Evolutionary conservation across 2,329 filamentous ascomycete species (phyloP), one percentile per base, ranked within the genome.

Genomic region (Neofusicoccum sp.): DNA sequence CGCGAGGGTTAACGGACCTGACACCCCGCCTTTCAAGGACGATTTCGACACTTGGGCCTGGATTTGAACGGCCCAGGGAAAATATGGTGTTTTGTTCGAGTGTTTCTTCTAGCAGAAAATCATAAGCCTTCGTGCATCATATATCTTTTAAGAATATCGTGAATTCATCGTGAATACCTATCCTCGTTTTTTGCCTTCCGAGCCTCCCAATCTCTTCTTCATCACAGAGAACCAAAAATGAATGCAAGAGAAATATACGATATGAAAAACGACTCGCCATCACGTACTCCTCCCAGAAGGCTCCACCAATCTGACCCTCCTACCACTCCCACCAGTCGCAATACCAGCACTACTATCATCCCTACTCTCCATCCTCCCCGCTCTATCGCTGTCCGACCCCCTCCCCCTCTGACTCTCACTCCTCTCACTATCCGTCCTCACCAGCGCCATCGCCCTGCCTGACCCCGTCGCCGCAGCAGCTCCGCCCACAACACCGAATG

Each of bases 271-370:
- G 8, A 41, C 6, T n/a, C 36, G 5, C 6, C 12, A 20, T 47
- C 43, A 58, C 6, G 56, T 58, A 28, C 56, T 58, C 34, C 30
- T 58, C 5, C 56, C 56, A 3, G 56, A 30, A 5, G 64, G 63
- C 44, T 63, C 67, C 7, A 73, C 63, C 16, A 75, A 66, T 43
- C 73, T 66, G 3, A 74, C 71, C 36, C 69, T 67, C 59, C 67
- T 70, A 11, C 66, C 63, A 14, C 72, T 67, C 4, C 68, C 69
- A 57, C 66, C 70, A 47, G 63, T 58, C n/a, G 62, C 59, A 9
- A 14, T 58, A 36, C 58, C 56, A 36, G 54, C 33, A 31, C 45
- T 61, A 43, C 33, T 62, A 43, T 40, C 53, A 36, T 51, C 58
- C 48, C 58, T 36, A 16, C 38, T 28, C 12, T 48, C 34, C n/a